Conservation (phyloP, 163 green algal genomes). For the Chlorella variabilis region DNA sequence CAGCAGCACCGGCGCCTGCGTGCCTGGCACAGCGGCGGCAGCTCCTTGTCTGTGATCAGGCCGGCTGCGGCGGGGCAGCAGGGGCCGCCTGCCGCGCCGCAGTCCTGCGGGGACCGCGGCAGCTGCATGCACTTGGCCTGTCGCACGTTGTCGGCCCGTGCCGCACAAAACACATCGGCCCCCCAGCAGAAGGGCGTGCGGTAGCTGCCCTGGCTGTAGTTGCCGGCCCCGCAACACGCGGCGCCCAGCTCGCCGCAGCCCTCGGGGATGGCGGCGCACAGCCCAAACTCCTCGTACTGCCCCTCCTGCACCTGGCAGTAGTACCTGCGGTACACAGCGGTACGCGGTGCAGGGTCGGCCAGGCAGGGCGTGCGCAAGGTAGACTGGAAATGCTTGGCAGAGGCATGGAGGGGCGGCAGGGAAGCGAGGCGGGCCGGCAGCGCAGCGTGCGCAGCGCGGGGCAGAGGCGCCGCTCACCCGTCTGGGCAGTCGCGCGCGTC, state of each 20-base stretch:
- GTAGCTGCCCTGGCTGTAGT: neutral
- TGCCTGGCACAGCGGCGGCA: conserved; percentile 22
- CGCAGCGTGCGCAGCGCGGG: no score
- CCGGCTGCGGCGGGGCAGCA: conserved; percentile 11
- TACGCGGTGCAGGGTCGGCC: neutral
- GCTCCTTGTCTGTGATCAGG: conserved; percentile 17
- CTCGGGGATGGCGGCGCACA: conserved; percentile 6
- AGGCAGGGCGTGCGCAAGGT: no score
- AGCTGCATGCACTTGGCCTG: neutral
- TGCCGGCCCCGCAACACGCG: conserved; percentile 4
- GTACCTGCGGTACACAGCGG: neutral
- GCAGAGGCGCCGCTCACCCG: neutral
- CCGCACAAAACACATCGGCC: neutral
- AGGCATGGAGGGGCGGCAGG: no score
- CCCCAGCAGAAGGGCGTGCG: conserved; percentile 7
- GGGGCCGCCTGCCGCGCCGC: neutral
- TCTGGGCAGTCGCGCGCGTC: neutral
- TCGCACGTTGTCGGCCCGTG: neutral
- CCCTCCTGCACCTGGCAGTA: conserved; percentile 29
- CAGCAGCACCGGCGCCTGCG: no score
- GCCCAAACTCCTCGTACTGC: conserved; percentile 5
- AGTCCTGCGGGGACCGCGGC: conserved; percentile 8
- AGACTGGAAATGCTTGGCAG: neutral
- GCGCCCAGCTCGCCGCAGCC: conserved; percentile 8
- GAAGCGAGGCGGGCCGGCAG: neutral